Conservation (phyloP, 202 grass and related monocot genomes). For the Zizania palustris region DNA sequence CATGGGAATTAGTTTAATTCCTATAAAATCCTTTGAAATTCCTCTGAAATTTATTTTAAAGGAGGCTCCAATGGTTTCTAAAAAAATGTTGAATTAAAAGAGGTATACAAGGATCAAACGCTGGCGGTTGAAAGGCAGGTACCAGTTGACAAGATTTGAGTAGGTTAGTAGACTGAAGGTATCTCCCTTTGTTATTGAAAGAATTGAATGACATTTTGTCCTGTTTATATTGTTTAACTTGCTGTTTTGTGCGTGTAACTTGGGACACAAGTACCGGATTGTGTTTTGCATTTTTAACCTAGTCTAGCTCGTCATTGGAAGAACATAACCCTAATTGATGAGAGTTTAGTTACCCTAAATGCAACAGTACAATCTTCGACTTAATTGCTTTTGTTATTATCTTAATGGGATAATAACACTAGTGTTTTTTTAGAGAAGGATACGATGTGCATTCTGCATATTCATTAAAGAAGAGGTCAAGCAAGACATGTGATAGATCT, state of each 20-base stretch:
- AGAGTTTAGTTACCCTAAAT: neutral
- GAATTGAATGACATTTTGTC: slow-evolving; percentile 9
- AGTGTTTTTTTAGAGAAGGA: too few relatives aligned
- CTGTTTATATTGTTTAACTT: slow-evolving; percentile 37
- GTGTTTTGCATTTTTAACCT: neutral
- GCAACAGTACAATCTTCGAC: neutral
- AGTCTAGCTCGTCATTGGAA: slow-evolving; percentile 1
- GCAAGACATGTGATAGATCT: neutral
- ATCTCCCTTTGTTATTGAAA: neutral
- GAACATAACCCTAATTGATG: neutral
- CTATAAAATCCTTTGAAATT: too few relatives aligned
- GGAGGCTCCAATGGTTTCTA: too few relatives aligned
- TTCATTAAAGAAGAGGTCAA: neutral
- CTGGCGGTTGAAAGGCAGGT: neutral
- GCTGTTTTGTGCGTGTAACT: slow-evolving; percentile 29
- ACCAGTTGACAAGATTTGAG: slow-evolving; percentile 21
- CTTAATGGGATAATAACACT: too few relatives aligned
- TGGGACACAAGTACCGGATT: neutral
- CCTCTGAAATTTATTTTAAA: too few relatives aligned
- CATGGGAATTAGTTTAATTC: too few relatives aligned
- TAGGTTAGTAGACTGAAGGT: slow-evolving; percentile 45
- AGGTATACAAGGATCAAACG: neutral
- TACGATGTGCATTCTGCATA: neutral
- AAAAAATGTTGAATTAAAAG: neutral
- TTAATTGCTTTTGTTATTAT: neutral